A percentile compares a stretch with the other conserved stretches of the same genome.
Evolutionary conservation across 2,329 filamentous ascomycete species (phyloP).

Genomic region (Metarhizium sp.): DNA sequence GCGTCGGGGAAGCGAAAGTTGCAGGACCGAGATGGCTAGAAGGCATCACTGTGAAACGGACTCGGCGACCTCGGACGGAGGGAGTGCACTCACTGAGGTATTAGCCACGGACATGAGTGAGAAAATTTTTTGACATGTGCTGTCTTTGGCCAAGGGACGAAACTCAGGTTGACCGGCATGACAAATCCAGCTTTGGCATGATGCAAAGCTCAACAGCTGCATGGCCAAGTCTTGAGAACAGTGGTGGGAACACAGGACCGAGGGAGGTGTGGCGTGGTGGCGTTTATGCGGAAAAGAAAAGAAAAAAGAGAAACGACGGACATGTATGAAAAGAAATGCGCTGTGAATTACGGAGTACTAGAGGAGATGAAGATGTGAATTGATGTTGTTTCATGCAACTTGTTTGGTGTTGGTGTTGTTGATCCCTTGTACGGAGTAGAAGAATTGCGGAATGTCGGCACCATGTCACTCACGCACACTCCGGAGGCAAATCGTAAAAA

Average conservation of each 20-base stretch:
- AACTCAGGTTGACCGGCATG: not conserved
- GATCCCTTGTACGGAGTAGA: too few relatives aligned
- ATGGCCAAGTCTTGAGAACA: not conserved
- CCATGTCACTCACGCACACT: too few relatives aligned
- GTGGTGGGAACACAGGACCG: not conserved
- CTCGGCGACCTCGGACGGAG: not conserved
- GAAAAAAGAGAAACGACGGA: not conserved
- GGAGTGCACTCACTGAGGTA: not conserved
- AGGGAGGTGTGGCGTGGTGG: not conserved
- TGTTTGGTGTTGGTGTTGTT: too few relatives aligned
- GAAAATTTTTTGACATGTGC: not conserved
- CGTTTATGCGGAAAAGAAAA: not conserved
- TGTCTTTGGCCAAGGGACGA: not conserved
- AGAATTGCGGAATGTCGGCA: too few relatives aligned
- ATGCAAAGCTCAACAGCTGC: not conserved
- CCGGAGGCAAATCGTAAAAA: not conserved
- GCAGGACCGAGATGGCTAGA: constrained; percentile 27
- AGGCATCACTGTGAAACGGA: not conserved
- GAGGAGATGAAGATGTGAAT: not conserved
- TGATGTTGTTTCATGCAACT: not conserved
- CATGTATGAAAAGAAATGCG: not conserved
- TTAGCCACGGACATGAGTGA: not conserved
- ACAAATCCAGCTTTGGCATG: not conserved
- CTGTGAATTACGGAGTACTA: not conserved
- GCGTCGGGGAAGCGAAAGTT: constrained; percentile 45